Evolutionary conservation across 768 basidiomycete species (phyloP), one percentile per base, ranked within the genome.

Genomic region (Tremella fuciformis): DNA sequence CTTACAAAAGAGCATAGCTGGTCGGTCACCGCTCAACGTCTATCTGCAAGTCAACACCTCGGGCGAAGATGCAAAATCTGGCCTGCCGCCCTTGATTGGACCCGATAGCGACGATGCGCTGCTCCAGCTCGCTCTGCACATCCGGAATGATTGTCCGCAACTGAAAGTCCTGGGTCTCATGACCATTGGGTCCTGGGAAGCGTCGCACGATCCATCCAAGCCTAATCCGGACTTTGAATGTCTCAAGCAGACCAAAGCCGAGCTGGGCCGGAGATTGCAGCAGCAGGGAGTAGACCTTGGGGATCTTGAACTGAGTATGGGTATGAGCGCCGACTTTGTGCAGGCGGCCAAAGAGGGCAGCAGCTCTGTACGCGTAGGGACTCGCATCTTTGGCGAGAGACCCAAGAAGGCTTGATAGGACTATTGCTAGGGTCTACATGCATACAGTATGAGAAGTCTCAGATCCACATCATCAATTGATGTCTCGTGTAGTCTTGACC

Each of bases 41-140:
- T 83, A 93, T 59, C 78, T 99, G 37, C 96, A 98, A 76, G 82
- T 98, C 72, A 99, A 99, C 77, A 98, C 94, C 7, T 97, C 93
- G 0, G 85, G 85, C n/a, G 96, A 98, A 73, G 86, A 84, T 53
- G 81, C 82, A 15, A 99, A 99, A 77, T 91, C 92, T 0, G 96
- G 96, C 0, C 78, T 97, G 1, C 67, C 83, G 16, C 85, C 88
- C 2, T 80, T 91, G 13, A 24, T 71, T 26, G 26, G 53, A 7
- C 55, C 62, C 13, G 50, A 56, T 3, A 24, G 24, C 1, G 25
- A 26, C 15, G 50, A 46, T 13, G 59, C 56, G 1, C 88, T 88
- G 22, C 79, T 90, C 42, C 79, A 81, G 44, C 82, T 97, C 19
- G 91, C 88, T 2, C 78, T 75, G 53, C 83, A 88, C 67, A 80